These are phyloP conservation scores for Prunus persica DNA, from an alignment of 306 rosid species.

Conservation along the genomic window Prunus_persica_NCBIv2 NC_034009.1:35965001-35965500, in stretches of 20 bases:
- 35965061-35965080: conserved; percentile 99
- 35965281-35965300: conserved; percentile 90
- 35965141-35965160: neutral
- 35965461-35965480: conserved; percentile 84
- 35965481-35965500: conserved; percentile 96
- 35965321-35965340: neutral
- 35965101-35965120: conserved; percentile 79
- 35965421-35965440: conserved; percentile 94
- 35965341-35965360: neutral
- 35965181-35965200: conserved; percentile 67
- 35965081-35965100: conserved; percentile 99
- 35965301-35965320: neutral
- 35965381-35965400: conserved; percentile 99
- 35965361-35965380: conserved; percentile 8
- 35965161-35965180: conserved; percentile 6
- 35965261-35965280: conserved; percentile 78
- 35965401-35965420: conserved; percentile 94
- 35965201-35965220: conserved; percentile 87
- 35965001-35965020: conserved; percentile 95
- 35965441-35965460: conserved; percentile 96
- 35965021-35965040: conserved; percentile 96
- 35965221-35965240: conserved; percentile 87
- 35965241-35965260: conserved; percentile 87
- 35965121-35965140: neutral
- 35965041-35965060: conserved; percentile 99